Evolutionary conservation across 1,139 yeast genomes (phyloP).

Genomic region (Petasospora rhodanensis): DNA sequence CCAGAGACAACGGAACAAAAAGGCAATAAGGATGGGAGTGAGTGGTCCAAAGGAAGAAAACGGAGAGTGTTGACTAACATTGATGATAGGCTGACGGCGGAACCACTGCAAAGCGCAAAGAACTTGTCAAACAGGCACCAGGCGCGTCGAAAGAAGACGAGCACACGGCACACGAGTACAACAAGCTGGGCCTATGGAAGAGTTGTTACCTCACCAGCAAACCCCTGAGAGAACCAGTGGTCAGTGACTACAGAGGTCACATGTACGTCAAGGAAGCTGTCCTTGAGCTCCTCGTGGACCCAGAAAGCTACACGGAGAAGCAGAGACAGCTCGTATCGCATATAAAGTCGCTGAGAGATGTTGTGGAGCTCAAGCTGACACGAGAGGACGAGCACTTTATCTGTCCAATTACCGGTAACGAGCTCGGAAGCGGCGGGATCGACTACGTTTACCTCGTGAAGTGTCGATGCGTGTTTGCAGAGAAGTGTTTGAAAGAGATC

Average conservation of each 20-base stretch:
- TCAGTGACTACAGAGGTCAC: slow-evolving; percentile 67
- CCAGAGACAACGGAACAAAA: no score
- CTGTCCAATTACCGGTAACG: slow-evolving; percentile 50
- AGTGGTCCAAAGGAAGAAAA: no score
- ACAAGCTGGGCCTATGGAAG: slow-evolving; percentile 31
- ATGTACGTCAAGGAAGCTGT: slow-evolving; percentile 68
- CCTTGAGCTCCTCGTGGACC: slow-evolving; percentile 49
- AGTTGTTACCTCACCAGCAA: slow-evolving; percentile 40
- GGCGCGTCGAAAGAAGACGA: slow-evolving; percentile 7
- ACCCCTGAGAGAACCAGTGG: slow-evolving; percentile 45
- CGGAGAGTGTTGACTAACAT: no score
- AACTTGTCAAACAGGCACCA: slow-evolving; percentile 26
- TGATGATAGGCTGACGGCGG: slow-evolving; percentile 40
- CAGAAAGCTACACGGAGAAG: slow-evolving; percentile 27
- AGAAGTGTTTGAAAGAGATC: slow-evolving; percentile 33
- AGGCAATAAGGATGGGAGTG: no score
- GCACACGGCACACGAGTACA: slow-evolving; percentile 10
- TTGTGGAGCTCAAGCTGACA: slow-evolving; percentile 40
- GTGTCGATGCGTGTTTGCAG: slow-evolving; percentile 53
- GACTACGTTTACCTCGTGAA: slow-evolving; percentile 43
- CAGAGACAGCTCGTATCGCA: slow-evolving; percentile 35
- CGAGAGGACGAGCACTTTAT: slow-evolving; percentile 31
- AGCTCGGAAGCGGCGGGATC: slow-evolving; percentile 30
- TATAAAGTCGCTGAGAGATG: slow-evolving; percentile 44
- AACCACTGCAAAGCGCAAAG: slow-evolving; percentile 43